A percentile compares a stretch with the other conserved stretches of the same genome.
Evolutionary conservation across 192 early-diverging fungal species (phyloP).

Genomic region (Backusella westeae): DNA sequence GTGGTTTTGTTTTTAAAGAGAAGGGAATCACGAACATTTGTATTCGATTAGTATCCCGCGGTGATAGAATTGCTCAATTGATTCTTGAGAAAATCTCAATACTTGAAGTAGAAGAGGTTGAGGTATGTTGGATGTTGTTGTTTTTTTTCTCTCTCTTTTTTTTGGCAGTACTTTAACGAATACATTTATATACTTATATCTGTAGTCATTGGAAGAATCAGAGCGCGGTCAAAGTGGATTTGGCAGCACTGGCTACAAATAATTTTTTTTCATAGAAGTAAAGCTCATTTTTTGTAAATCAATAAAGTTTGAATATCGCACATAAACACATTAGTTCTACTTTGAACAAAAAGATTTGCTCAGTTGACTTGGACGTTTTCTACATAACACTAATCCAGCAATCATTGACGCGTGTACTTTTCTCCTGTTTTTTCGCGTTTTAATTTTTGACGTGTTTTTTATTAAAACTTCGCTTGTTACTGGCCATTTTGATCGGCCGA

Average conservation of each 20-base stretch:
- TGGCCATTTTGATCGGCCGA: no score
- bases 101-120: conserved; percentile 76
- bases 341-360: no score
- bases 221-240: conserved; percentile 16
- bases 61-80: conserved; percentile 96
- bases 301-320: no score
- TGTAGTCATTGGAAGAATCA: conserved; percentile 20
- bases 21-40: background rate
- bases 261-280: background rate
- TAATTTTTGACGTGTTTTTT: no score
- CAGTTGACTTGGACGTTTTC: no score
- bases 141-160: background rate
- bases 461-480: no score
- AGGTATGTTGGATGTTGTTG: conserved; percentile 41
- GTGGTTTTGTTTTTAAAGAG: background rate
- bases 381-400: no score
- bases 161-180: background rate
- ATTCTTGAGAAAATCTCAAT: conserved; percentile 85
- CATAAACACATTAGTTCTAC: no score
- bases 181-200: background rate
- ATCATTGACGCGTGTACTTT: no score
- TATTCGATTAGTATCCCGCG: conserved; percentile 64
- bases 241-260: conserved; percentile 20
- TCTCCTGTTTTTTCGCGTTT: no score
- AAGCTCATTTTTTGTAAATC: no score